Evolutionary conservation across 352 stramenopile species (phyloP).

Genomic region (Globisporangium radiosum): DNA sequence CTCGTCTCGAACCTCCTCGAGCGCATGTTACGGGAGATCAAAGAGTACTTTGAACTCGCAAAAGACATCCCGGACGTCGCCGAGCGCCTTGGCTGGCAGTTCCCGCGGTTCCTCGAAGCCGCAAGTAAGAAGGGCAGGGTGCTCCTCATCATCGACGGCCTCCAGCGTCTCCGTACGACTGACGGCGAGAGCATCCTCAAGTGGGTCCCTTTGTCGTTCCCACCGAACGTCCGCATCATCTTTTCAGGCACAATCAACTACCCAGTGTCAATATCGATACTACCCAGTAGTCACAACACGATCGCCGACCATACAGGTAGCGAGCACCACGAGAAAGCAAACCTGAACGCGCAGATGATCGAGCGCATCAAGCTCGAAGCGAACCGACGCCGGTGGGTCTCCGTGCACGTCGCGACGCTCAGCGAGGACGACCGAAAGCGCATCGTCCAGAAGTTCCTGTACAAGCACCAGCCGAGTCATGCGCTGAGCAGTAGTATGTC

Average conservation of each 20-base stretch:
- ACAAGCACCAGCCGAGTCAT: constrained; percentile 17
- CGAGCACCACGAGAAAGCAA: constrained; percentile 58
- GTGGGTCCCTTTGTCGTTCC: constrained; percentile 86
- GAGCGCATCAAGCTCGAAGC: constrained; percentile 81
- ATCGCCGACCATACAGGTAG: constrained; percentile 4
- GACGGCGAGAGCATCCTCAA: constrained; percentile 88
- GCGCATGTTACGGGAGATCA: constrained; percentile 84
- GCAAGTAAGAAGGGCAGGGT: constrained; percentile 86
- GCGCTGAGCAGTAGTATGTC: constrained; percentile 3
- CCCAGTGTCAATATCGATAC: constrained; percentile 20
- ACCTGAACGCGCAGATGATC: constrained; percentile 66
- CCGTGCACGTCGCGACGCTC: constrained; percentile 52
- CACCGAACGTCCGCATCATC: constrained; percentile 84
- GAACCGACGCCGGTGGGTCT: constrained; percentile 67
- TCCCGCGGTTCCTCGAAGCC: constrained; percentile 87
- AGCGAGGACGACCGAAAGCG: constrained; percentile 49
- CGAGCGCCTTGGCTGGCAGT: constrained; percentile 87
- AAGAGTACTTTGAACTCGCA: constrained; percentile 88
- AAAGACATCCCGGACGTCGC: constrained; percentile 80
- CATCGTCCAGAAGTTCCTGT: constrained; percentile 61
- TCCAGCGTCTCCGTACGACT: constrained; percentile 79
- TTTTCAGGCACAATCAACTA: constrained; percentile 63
- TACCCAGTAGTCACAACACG: neutral
- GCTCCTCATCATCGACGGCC: constrained; percentile 87
- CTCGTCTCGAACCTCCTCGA: constrained; percentile 83